Conservation (phyloP, 805 yeast genomes). For the Saccharomycopsis schoenii region DNA sequence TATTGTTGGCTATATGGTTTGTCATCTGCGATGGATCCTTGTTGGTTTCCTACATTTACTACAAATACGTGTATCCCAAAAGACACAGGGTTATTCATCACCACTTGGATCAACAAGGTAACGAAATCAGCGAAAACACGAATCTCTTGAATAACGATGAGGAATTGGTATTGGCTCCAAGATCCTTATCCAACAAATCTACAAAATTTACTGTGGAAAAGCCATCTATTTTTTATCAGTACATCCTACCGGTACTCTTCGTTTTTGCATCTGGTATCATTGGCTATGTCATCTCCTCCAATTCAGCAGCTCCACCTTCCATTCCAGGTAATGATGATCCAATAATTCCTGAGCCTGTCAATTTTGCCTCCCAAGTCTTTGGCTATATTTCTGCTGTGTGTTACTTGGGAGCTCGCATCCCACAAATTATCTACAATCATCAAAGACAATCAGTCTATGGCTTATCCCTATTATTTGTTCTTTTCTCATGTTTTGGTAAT, state of each 20-base stretch:
- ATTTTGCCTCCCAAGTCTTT: slow-evolving; percentile 52
- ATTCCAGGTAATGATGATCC: slow-evolving; percentile 22
- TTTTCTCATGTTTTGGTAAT: slow-evolving; percentile 67
- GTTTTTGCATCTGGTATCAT: slow-evolving; percentile 53
- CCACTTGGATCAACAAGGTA: slow-evolving; percentile 16
- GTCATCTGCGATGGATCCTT: slow-evolving; percentile 57
- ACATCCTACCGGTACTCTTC: slow-evolving; percentile 48
- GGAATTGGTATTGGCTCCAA: background rate
- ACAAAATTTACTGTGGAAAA: background rate
- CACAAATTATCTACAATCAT: slow-evolving; percentile 79
- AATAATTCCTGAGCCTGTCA: slow-evolving; percentile 18
- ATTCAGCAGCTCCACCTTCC: slow-evolving; percentile 24
- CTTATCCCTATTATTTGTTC: slow-evolving; percentile 69
- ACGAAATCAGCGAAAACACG: slow-evolving; percentile 1
- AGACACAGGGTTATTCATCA: slow-evolving; percentile 21
- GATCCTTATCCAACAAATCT: background rate
- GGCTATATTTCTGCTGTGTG: slow-evolving; percentile 63
- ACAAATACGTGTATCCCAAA: slow-evolving; percentile 36
- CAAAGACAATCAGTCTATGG: slow-evolving; percentile 75
- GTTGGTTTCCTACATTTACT: slow-evolving; percentile 49
- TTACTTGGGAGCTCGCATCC: slow-evolving; percentile 67
- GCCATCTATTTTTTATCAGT: slow-evolving; percentile 35
- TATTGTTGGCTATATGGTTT: slow-evolving; percentile 67
- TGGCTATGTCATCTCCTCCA: slow-evolving; percentile 43
- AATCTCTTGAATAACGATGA: background rate